Evolutionary conservation across 23 red algal species (phyloP).

Genomic region (Agarophyton chilense): DNA sequence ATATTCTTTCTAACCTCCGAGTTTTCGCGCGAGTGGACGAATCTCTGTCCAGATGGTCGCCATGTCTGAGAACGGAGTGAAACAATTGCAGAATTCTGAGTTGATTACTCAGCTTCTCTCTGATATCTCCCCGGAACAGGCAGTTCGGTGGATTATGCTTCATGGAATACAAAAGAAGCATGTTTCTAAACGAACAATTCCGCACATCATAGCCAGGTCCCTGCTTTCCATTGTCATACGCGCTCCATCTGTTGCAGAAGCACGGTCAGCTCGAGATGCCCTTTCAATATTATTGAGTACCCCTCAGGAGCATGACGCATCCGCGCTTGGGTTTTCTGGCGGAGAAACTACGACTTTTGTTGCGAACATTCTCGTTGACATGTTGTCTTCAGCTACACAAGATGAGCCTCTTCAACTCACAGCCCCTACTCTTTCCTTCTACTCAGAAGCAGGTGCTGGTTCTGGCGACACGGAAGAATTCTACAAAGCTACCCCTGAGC

Average conservation of each 20-base stretch:
- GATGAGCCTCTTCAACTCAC: conserved; percentile 30
- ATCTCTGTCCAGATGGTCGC: not conserved
- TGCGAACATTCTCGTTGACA: conserved; percentile 9
- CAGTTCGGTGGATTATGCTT: conserved; percentile 29
- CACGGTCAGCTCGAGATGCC: conserved; percentile 8
- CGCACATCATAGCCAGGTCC: conserved; percentile 15
- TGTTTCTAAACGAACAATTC: conserved; percentile 5
- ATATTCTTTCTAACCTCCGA: too few relatives aligned
- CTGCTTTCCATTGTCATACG: conserved; percentile 54
- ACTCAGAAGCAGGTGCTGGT: conserved; percentile 35
- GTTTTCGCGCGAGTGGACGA: not conserved
- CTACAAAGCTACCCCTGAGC: conserved; percentile 32
- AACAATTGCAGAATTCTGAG: not conserved
- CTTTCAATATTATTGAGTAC: not conserved
- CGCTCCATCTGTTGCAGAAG: conserved; percentile 26
- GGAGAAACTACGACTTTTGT: not conserved
- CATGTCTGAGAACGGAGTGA: not conserved
- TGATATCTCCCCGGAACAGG: conserved; percentile 48
- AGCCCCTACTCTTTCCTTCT: conserved; percentile 31
- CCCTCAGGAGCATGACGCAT: not conserved
- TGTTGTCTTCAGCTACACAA: conserved; percentile 29
- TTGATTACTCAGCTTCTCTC: conserved; percentile 24
- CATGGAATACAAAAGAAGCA: conserved; percentile 11
- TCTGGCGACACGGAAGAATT: conserved; percentile 48
- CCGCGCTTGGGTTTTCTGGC: conserved; percentile 43